phyloP scores from a whole-genome alignment of 2,329 filamentous ascomycete genomes.

The Microdochium bolleyi region DNA sequence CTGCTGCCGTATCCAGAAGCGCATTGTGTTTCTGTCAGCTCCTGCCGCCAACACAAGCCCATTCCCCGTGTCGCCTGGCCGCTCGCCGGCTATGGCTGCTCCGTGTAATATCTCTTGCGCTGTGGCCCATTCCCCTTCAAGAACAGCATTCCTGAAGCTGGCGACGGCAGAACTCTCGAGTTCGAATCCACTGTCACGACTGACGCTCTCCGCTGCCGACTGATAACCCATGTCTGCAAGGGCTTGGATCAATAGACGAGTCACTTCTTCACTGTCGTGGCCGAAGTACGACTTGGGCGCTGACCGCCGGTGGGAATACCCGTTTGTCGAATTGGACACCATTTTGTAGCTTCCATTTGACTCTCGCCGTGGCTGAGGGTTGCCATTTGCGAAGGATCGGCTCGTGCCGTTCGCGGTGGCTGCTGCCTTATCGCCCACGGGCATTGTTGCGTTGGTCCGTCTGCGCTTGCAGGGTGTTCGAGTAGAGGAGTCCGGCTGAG shows the following conservation, averaged over 20 bases:
- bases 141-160: constrained; percentile 73
- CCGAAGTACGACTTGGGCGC: constrained; percentile 55
- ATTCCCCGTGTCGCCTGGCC: constrained; percentile 26
- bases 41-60: constrained; percentile 69
- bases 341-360: constrained; percentile 41
- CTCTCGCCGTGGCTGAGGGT: constrained; percentile 34
- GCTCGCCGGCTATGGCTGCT: constrained; percentile 26
- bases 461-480: constrained; percentile 48
- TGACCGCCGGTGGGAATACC: constrained; percentile 32
- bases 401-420: constrained; percentile 45
- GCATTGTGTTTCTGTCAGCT: constrained; percentile 71
- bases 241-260: constrained; percentile 84
- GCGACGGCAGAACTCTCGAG: constrained; percentile 81
- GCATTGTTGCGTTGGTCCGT: constrained; percentile 51
- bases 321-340: constrained; percentile 39
- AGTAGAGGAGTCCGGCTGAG: constrained; percentile 8
- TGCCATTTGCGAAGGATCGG: constrained; percentile 49
- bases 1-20: constrained; percentile 83
- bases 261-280: constrained; percentile 88
- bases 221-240: constrained; percentile 83
- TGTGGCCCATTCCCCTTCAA: constrained; percentile 72
- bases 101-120: constrained; percentile 77
- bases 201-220: constrained; percentile 65
- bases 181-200: constrained; percentile 76
- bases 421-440: constrained; percentile 45